A percentile compares a stretch with the other conserved stretches of the same genome.
These are phyloP conservation scores for Bonia amplexicaulis DNA, from an alignment of 176 grass and related monocot genomes.

Conservation along the genomic window DNA sequence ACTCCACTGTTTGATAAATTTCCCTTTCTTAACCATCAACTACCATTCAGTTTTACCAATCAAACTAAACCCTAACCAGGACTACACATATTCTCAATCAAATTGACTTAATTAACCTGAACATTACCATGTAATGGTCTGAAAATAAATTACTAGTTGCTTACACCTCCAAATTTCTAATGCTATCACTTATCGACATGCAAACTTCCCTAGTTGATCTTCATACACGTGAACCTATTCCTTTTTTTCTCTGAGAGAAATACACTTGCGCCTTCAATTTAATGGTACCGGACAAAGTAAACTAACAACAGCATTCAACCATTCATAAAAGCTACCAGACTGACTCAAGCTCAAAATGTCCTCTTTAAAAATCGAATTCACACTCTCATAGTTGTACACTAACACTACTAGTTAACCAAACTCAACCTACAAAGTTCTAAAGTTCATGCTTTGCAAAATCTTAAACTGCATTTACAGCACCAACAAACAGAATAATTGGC, in stretches of 20 bases:
- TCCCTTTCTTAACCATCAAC: not conserved
- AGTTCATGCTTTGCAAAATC: not conserved
- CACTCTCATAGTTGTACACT: not conserved
- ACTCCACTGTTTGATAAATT: not conserved
- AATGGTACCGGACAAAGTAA: not conserved
- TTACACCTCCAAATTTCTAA: not conserved
- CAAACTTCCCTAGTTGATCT: not conserved
- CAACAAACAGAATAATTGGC: not conserved
- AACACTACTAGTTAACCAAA: not conserved
- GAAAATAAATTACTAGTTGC: not conserved
- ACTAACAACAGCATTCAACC: not conserved
- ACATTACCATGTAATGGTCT: not conserved
- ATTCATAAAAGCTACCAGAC: not conserved
- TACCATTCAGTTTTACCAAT: not conserved
- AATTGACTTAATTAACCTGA: not conserved
- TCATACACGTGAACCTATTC: not conserved
- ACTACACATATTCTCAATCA: not conserved
- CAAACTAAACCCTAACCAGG: not conserved
- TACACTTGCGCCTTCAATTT: not conserved
- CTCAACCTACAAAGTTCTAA: not conserved
- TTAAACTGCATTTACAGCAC: not conserved
- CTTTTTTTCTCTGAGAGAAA: not conserved
- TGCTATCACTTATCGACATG: not conserved
- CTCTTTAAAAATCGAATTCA: not conserved
- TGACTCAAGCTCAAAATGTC: not conserved